Conservation (phyloP, 345 rosid species). For the Sonneratia caseolaris region DNA sequence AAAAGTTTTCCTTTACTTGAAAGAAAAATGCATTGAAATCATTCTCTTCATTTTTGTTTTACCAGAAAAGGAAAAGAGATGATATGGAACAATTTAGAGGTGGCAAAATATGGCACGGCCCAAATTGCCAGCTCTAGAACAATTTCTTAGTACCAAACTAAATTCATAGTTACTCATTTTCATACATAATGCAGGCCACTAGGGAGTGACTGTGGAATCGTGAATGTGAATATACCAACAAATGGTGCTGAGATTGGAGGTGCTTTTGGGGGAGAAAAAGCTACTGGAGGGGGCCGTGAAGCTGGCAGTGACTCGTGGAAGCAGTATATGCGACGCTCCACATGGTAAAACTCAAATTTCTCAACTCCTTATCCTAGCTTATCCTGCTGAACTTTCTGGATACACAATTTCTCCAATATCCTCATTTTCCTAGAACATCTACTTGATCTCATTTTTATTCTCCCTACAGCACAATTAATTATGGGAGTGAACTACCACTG, state of each 20-base stretch:
- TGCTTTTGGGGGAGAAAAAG: conserved; percentile 94
- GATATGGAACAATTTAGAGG: neutral
- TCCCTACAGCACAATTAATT: conserved; percentile 71
- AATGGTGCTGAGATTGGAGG: conserved; percentile 99
- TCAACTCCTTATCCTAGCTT: neutral
- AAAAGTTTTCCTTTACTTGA: too few species aligned
- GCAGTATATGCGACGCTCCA: conserved; percentile 95
- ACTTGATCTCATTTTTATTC: conserved; percentile 3
- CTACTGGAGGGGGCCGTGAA: conserved; percentile 96
- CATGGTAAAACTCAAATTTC: conserved; percentile 44
- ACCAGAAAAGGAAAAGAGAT: neutral
- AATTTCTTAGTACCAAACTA: neutral
- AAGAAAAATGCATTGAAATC: too few species aligned
- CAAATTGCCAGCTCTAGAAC: too few species aligned
- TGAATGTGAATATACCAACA: conserved; percentile 94
- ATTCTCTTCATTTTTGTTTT: neutral
- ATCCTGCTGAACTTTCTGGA: neutral
- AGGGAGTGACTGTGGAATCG: conserved; percentile 95
- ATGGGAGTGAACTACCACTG: conserved; percentile 82
- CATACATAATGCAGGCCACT: conserved; percentile 46
- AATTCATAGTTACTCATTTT: neutral
- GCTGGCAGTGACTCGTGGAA: conserved; percentile 99
- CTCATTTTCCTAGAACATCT: neutral
- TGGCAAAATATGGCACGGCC: too few species aligned
- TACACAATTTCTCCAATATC: neutral